Conservation (phyloP, 1,284 basidiomycete species). For the Ustilago sp. region DNA sequence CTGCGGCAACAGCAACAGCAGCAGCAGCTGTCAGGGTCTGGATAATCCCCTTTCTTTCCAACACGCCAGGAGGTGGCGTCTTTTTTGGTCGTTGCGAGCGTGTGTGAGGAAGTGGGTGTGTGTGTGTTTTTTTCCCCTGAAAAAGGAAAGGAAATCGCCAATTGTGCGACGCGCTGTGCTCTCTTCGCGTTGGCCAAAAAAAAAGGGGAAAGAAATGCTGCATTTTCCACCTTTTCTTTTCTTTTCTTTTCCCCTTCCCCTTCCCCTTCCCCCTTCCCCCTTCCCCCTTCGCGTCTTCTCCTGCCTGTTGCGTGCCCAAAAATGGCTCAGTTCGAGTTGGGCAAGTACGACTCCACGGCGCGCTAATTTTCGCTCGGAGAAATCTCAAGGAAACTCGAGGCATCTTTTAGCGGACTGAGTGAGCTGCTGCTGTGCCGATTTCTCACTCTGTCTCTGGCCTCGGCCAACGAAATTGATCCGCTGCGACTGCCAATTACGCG, state of each 20-base stretch:
- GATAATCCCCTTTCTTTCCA: neutral
- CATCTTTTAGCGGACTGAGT: neutral
- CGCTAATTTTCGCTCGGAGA: neutral
- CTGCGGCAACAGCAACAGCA: neutral
- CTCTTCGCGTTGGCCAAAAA: neutral
- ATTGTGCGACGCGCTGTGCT: constrained; percentile 4
- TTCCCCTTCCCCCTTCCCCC: neutral
- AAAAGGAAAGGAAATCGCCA: constrained; percentile 1
- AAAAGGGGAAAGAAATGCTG: neutral
- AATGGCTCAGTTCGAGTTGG: neutral
- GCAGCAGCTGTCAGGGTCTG: constrained; percentile 5
- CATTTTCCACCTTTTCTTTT: neutral
- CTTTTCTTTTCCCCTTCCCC: neutral
- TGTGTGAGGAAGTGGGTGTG: neutral
- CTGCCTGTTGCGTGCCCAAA: neutral
- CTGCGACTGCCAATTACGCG: too few species aligned
- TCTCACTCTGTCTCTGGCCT: too few species aligned
- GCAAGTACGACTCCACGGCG: neutral
- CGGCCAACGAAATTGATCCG: too few species aligned
- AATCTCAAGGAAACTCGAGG: neutral
- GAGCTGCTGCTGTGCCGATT: neutral
- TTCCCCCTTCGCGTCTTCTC: neutral
- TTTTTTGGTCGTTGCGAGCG: neutral
- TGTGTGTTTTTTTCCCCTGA: neutral
- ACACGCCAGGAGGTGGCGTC: constrained; percentile 11